Evolutionary conservation across 306 rosid genomes (phyloP), one percentile per base, ranked within the genome.

Genomic region (Cucurbita moschata): DNA sequence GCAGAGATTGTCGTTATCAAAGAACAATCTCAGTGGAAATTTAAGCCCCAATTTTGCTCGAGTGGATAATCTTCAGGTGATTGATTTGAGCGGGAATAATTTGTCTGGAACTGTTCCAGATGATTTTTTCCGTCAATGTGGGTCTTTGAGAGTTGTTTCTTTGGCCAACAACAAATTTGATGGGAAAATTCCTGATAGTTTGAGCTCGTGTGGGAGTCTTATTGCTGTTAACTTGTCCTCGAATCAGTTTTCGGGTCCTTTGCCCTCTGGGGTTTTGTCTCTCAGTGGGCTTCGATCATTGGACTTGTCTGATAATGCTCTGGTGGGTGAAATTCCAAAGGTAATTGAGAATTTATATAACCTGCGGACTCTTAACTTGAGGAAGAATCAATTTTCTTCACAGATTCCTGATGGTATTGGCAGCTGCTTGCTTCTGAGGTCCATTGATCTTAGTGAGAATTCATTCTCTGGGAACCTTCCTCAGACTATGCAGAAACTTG

Each of bases 251-350:
- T 16, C 88, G 14, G 96, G 96, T 46, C 82, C 81, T 64, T 89
- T 90, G 38, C 51, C 64, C 58, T 51, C 73, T 69, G 88, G 88
- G 69, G 60, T 90, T 87, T 87, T 94, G 94, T 76, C 86, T 44
- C 40, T 94, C 70, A 51, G 16, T 39, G 83, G 96, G 82, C 87
- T 94, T 74, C 85, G 98, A 75, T 62, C 72, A 30, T 58, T 94
- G 76, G 97, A 94, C 79, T 88, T 94, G 21, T 94, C 98, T 4
- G 78, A 76, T 65, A 94, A 94, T 84, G 79, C 37, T 15, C 77
- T 94, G 39, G 81, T 87, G 8, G 98, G 95, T 46, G 47, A 81
- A 12, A 50, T 90, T 16, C 85, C 89, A 10, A 39, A 70, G 53
- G 91, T 90, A 10, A 78, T 90, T 58, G 89, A 93, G 59, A 72